Evolutionary conservation across 306 rosid genomes (phyloP), one percentile per base, ranked within the genome.

Genomic region (Quercus glauca): DNA sequence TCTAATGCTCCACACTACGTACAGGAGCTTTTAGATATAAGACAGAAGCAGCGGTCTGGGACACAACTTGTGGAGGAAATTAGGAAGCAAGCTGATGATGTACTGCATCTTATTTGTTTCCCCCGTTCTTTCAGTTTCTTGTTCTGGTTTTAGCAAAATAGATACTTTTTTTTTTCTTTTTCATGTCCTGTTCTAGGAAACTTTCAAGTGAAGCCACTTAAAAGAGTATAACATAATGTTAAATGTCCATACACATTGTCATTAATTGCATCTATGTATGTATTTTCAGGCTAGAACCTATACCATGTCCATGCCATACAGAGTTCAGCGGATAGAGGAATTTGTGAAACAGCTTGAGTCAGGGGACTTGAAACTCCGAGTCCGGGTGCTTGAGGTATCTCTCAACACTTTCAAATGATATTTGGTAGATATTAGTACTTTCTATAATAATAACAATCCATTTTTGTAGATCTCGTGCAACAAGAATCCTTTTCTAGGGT

Each of bases 261-360:
- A 37, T 68, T 74, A 51, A 72, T 13, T 14, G 10, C 56, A 6
- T 29, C 35, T 21, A 6, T 71, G 77, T 8, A 53, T 70, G 80
- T 59, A 79, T 63, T 83, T 77, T 70, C 79, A 95, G 98, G 99
- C 90, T 13, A 87, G 98, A 91, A 85, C 85, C 77, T 85, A 86
- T 78, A 83, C 99, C 56, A 89, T 96, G 31, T 93, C 99, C 82
- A 96, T 96, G 99, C 99, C 99, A 63, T 96, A 83, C 83, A 90
- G 96, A 88, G 94, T 96, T 77, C 98, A 95, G 84, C 85, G 79
- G 70, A 96, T 96, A 69, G 98, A 96, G 85, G 98, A 93, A 81
- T 90, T 96, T 82, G 92, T 90, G 67, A 83, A 93, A 73, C 91
- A 96, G 83, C 93, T 96, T 3, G 99, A 96, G 68, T 84, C 88